Evolutionary conservation across 768 basidiomycete species (phyloP).

Genomic region (Xerocomellus chrysenteron): DNA sequence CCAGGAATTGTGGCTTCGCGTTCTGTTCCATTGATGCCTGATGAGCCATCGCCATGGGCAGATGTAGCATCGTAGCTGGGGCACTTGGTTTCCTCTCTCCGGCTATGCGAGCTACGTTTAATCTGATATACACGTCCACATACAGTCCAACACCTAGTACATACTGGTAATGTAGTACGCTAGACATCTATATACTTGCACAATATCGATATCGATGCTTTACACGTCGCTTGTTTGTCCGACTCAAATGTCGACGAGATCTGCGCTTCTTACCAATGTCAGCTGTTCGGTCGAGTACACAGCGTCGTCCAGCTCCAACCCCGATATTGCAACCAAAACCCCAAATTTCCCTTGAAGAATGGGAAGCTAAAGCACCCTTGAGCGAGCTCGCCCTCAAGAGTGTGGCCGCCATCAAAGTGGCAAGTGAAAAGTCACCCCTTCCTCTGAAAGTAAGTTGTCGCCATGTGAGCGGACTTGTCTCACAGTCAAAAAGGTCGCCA

Average conservation of each 20-base stretch:
- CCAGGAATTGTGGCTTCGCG: constrained; percentile 7
- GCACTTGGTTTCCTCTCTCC: background rate
- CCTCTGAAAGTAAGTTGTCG: constrained; percentile 67
- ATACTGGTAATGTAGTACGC: constrained; percentile 9
- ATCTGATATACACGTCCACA: constrained; percentile 1
- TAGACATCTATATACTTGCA: constrained; percentile 1
- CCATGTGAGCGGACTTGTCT: constrained; percentile 15
- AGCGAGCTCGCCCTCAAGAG: constrained; percentile 67
- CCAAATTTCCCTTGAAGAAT: constrained; percentile 78
- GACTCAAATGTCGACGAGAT: background rate
- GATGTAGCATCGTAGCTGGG: constrained; percentile 13
- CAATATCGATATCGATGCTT: background rate
- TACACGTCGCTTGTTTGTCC: background rate
- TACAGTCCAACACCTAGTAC: background rate
- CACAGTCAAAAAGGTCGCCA: constrained; percentile 43
- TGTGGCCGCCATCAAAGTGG: constrained; percentile 59
- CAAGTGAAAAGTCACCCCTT: constrained; percentile 57
- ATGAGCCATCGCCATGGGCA: constrained; percentile 34
- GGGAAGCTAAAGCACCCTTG: constrained; percentile 83
- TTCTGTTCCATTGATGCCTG: constrained; percentile 19
- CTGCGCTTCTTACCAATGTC: constrained; percentile 20
- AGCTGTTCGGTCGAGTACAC: constrained; percentile 17
- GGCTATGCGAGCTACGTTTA: constrained; percentile 4
- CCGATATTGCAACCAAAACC: constrained; percentile 38
- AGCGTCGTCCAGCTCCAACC: constrained; percentile 28